Evolutionary conservation across 352 stramenopile genomes (phyloP).

Genomic region (Pythium dissotocum): DNA sequence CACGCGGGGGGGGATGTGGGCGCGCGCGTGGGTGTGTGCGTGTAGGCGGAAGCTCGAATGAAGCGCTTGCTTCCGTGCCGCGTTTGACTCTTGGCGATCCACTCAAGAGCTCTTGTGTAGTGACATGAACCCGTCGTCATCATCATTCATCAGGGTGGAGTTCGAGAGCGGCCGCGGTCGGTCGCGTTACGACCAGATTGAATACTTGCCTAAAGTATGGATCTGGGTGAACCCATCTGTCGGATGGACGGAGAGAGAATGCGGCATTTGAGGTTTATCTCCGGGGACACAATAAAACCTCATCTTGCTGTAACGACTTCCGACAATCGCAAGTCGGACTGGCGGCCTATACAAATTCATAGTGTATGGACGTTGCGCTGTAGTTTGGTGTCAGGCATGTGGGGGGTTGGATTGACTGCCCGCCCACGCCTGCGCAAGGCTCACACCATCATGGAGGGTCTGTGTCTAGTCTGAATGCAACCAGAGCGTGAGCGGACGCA

Average conservation of each 20-base stretch:
- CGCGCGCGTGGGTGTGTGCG: neutral
- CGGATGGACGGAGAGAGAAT: conserved; percentile 17
- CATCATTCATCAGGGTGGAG: conserved; percentile 13
- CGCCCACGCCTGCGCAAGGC: neutral
- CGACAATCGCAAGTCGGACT: neutral
- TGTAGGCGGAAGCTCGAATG: neutral
- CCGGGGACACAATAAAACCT: conserved; percentile 14
- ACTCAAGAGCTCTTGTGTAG: neutral
- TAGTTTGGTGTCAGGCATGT: neutral
- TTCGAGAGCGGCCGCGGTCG: conserved; percentile 12
- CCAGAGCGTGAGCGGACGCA: neutral
- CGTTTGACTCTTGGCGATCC: conserved; percentile 2
- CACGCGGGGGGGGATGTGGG: neutral
- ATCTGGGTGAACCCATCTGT: conserved; percentile 14
- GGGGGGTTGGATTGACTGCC: neutral
- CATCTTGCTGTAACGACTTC: neutral
- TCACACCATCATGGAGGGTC: neutral
- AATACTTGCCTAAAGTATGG: conserved; percentile 5
- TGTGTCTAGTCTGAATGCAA: neutral
- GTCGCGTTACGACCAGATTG: conserved; percentile 4
- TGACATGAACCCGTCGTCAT: conserved; percentile 24
- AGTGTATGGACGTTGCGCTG: neutral
- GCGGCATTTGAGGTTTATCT: conserved; percentile 17
- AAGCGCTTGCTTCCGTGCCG: neutral
- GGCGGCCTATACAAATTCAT: neutral